phyloP scores from a whole-genome alignment of 306 rosid genomes.

The Nissolia schottii region DNA sequence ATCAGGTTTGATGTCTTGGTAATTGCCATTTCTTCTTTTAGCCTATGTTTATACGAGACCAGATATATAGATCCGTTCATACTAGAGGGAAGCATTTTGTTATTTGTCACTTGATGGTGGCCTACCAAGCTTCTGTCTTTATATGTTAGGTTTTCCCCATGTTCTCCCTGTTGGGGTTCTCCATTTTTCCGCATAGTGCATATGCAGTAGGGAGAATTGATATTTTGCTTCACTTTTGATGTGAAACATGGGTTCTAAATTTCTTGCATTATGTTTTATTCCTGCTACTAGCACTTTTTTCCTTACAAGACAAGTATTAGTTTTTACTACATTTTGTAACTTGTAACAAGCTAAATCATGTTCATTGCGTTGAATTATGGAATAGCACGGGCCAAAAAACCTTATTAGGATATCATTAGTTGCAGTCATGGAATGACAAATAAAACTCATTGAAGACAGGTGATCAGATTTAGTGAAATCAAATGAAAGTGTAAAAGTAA shows the following conservation, averaged over 20 bases:
- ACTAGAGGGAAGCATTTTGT: conserved; percentile 22
- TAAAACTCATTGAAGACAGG: neutral
- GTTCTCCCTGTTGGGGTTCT: neutral
- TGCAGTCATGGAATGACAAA: neutral
- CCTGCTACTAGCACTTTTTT: neutral
- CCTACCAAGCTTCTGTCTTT: neutral
- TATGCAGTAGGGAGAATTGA: conserved; percentile 3
- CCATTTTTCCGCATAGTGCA: neutral
- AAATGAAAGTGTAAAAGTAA: neutral
- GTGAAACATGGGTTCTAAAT: neutral
- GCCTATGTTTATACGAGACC: neutral
- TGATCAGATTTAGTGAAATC: neutral
- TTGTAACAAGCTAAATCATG: neutral
- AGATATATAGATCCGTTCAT: neutral
- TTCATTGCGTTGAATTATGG: neutral
- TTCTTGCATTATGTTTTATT: neutral
- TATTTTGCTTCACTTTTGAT: neutral
- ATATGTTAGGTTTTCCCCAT: neutral
- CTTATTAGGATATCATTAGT: neutral
- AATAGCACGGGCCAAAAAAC: neutral
- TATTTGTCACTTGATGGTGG: conserved; percentile 13
- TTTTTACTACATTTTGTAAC: neutral
- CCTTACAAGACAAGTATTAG: neutral
- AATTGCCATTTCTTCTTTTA: neutral
- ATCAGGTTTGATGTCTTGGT: conserved; percentile 17